phyloP scores from a whole-genome alignment of 129 eudicot genomes.

The Calendula officinalis region DNA sequence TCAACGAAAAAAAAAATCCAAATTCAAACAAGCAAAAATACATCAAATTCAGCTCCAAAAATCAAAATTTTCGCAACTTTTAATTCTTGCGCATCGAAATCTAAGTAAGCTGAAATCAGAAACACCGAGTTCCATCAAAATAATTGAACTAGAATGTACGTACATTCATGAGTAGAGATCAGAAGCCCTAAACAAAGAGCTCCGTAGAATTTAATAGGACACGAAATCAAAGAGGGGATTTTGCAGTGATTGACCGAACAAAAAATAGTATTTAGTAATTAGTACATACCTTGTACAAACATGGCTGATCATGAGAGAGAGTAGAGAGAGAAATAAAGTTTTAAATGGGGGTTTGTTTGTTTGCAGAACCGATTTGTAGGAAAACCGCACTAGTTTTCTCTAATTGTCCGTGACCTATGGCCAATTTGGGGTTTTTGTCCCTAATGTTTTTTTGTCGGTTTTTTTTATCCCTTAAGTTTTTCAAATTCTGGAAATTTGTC shows the following conservation, averaged over 20 bases:
- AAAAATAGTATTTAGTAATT: slow-evolving; percentile 13
- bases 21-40: slow-evolving; percentile 13
- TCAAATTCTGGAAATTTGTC: too few relatives aligned
- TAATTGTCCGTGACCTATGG: too few relatives aligned
- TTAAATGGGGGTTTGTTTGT: slow-evolving; percentile 35
- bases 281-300: slow-evolving; percentile 26
- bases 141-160: slow-evolving; percentile 22
- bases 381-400: background rate
- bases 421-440: too few relatives aligned
- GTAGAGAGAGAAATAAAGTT: slow-evolving; percentile 21
- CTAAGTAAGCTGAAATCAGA: slow-evolving; percentile 14
- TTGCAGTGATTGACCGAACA: slow-evolving; percentile 13
- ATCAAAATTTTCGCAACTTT: background rate
- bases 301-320: slow-evolving; percentile 38
- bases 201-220: slow-evolving; percentile 9
- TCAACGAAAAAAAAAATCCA: background rate
- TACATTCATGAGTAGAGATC: slow-evolving; percentile 33
- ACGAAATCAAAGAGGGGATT: slow-evolving; percentile 9
- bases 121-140: background rate
- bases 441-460: too few relatives aligned
- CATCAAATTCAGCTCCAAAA: slow-evolving; percentile 17
- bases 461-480: too few relatives aligned
- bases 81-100: slow-evolving; percentile 9
- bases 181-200: slow-evolving; percentile 30
- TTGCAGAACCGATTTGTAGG: slow-evolving; percentile 37